phyloP scores from a whole-genome alignment of 1,139 yeast species.

The Petasospora fabianii region DNA sequence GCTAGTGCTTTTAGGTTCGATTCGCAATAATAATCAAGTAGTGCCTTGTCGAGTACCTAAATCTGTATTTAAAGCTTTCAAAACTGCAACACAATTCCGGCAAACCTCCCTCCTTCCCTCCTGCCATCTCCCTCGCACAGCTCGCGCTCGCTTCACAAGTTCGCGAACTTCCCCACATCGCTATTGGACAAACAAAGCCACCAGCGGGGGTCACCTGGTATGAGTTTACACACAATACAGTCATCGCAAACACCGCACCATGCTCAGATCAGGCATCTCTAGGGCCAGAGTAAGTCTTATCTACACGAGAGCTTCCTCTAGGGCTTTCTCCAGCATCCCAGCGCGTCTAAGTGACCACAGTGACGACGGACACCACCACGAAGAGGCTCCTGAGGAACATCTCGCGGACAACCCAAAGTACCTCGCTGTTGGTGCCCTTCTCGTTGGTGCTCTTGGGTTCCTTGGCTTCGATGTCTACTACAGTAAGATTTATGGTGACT shows the following conservation, averaged over 20 bases:
- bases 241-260: neutral
- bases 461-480: constrained; percentile 12
- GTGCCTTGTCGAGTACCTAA: too few species aligned
- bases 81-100: too few species aligned
- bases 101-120: too few species aligned
- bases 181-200: neutral
- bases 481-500: constrained; percentile 8
- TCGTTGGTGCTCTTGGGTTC: constrained; percentile 6
- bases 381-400: constrained; percentile 16
- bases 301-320: neutral
- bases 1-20: too few species aligned
- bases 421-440: constrained; percentile 9
- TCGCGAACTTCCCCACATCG: neutral
- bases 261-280: constrained; percentile 1
- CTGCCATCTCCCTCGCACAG: too few species aligned
- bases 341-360: constrained; percentile 5
- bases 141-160: too few species aligned
- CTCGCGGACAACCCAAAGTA: constrained; percentile 17
- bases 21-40: too few species aligned
- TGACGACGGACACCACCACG: constrained; percentile 6
- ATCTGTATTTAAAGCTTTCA: too few species aligned
- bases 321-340: constrained; percentile 6
- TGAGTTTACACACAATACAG: neutral
- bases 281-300: neutral
- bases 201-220: neutral